These are phyloP conservation scores for Leonotis leonurus DNA, from an alignment of 257 asterid genomes.

Conservation along the genomic window DNA sequence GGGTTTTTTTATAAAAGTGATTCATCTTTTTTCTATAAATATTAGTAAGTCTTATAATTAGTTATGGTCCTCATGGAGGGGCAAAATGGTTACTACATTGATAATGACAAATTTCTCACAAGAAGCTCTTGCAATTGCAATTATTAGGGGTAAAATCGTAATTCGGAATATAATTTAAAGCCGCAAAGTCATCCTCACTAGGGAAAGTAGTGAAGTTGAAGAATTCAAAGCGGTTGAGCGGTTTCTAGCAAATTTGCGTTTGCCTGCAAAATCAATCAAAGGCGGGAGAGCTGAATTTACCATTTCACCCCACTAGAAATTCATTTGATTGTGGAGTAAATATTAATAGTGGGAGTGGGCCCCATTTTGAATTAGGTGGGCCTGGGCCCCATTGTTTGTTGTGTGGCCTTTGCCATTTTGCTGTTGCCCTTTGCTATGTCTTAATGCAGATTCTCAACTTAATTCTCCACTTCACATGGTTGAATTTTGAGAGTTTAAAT, in stretches of 20 bases:
- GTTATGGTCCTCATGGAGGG: neutral
- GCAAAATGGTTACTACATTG: neutral
- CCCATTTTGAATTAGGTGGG: constrained; percentile 33
- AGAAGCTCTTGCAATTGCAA: neutral
- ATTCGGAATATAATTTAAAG: neutral
- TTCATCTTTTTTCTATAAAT: neutral
- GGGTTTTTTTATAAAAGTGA: neutral
- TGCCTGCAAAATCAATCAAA: constrained; percentile 6
- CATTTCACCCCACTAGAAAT: neutral
- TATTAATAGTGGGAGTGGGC: constrained; percentile 24
- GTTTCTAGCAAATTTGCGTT: constrained; percentile 27
- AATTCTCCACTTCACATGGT: neutral
- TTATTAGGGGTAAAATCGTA: constrained; percentile 8
- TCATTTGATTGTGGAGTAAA: constrained; percentile 7
- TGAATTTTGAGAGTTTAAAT: neutral
- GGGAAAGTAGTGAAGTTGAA: constrained; percentile 28
- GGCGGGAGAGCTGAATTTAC: constrained; percentile 8
- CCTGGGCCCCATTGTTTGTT: constrained; percentile 47
- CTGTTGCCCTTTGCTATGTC: constrained; percentile 23
- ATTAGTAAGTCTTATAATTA: neutral
- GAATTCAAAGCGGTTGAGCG: constrained; percentile 52
- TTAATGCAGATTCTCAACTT: neutral
- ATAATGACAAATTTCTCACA: neutral
- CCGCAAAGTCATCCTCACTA: constrained; percentile 4
- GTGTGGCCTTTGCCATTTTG: constrained; percentile 37